Evolutionary conservation across 352 stramenopile species (phyloP).

Genomic region (Sclerospora graminicola): DNA sequence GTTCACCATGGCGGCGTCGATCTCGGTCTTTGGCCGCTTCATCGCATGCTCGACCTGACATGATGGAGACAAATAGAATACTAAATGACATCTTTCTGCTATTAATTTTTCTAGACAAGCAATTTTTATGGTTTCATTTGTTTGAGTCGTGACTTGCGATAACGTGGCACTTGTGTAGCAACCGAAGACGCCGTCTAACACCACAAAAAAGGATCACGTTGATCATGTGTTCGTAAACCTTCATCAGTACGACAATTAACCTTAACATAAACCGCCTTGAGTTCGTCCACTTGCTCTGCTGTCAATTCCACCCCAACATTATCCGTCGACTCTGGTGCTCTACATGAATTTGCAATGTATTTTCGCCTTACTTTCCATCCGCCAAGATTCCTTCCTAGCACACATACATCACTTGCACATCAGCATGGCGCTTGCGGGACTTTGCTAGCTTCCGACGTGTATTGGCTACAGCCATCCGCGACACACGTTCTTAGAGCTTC

Average conservation of each 20-base stretch:
- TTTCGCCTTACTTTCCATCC: background rate
- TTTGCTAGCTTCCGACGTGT: constrained; percentile 36
- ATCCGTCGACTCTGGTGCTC: constrained; percentile 21
- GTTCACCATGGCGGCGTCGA: constrained; percentile 66
- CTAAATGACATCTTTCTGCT: background rate
- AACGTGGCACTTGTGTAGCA: constrained; percentile 40
- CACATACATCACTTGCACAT: constrained; percentile 37
- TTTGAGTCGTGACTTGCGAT: constrained; percentile 43
- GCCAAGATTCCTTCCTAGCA: constrained; percentile 6
- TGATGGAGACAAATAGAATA: background rate
- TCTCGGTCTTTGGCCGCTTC: constrained; percentile 61
- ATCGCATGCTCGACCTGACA: constrained; percentile 54
- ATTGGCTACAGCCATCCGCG: no score
- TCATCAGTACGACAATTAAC: no score
- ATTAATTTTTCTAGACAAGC: constrained; percentile 16
- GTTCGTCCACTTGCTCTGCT: constrained; percentile 26
- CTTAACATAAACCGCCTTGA: constrained; percentile 46
- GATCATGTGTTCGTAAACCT: no score
- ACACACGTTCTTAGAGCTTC: constrained; percentile 49
- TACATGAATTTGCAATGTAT: background rate
- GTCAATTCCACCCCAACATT: constrained; percentile 25
- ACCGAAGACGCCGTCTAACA: constrained; percentile 50
- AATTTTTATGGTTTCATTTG: constrained; percentile 60
- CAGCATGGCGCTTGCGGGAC: constrained; percentile 40
- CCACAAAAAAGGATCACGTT: constrained; percentile 13